These are phyloP conservation scores for Seiridium cupressi DNA, from an alignment of 2,329 filamentous ascomycete species.

Conservation along the genomic window DNA sequence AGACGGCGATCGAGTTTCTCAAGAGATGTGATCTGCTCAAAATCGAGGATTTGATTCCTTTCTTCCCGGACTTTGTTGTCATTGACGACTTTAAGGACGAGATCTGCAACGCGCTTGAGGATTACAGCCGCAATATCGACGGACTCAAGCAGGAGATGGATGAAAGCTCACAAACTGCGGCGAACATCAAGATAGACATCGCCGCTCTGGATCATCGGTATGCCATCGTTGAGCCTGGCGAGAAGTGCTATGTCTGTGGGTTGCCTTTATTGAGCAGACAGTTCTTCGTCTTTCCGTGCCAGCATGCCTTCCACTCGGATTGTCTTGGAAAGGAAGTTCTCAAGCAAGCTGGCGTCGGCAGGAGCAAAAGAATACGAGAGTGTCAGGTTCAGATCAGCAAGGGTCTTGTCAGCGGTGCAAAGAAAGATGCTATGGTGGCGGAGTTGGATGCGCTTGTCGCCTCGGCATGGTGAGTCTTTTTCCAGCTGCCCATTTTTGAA, in stretches of 20 bases:
- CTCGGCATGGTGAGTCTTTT: conserved; percentile 69
- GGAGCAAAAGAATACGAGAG: conserved; percentile 78
- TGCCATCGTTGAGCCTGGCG: conserved; percentile 93
- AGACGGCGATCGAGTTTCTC: conserved; percentile 88
- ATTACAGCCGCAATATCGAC: conserved; percentile 91
- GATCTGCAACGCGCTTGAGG: conserved; percentile 89
- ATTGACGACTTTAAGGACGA: conserved; percentile 99
- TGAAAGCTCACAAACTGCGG: conserved; percentile 81
- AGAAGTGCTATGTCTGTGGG: conserved; percentile 87
- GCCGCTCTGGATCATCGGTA: conserved; percentile 83
- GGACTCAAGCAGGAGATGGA: conserved; percentile 91
- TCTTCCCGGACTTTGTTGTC: conserved; percentile 97
- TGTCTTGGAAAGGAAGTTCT: conserved; percentile 85
- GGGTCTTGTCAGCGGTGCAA: conserved; percentile 66
- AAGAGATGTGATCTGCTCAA: conserved; percentile 86
- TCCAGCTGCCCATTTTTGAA: not conserved
- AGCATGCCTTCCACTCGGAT: conserved; percentile 96
- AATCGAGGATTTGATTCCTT: conserved; percentile 96
- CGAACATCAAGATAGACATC: conserved; percentile 89
- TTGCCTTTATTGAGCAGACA: conserved; percentile 84
- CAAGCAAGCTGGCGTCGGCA: conserved; percentile 73
- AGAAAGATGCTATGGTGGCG: conserved; percentile 77
- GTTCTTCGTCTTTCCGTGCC: conserved; percentile 98
- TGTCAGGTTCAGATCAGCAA: conserved; percentile 81
- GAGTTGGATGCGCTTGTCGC: conserved; percentile 93